These are phyloP conservation scores for Zygosaccharomyces kombuchaensis DNA, from an alignment of 805 yeast species.

Conservation along the genomic window DNA sequence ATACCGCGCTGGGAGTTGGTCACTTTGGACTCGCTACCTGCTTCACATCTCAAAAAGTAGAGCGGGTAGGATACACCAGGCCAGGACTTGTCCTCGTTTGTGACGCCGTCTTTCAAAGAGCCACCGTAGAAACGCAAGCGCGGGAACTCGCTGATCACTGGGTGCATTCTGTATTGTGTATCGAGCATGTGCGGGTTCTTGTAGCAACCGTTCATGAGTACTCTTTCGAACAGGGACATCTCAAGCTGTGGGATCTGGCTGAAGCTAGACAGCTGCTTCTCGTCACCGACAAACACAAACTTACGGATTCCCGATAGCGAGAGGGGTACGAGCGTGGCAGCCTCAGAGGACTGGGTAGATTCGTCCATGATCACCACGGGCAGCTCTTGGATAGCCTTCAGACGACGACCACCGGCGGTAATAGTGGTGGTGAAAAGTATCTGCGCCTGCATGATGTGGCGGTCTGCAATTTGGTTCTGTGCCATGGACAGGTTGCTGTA, in stretches of 20 bases:
- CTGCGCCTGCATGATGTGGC: constrained; percentile 57
- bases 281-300: constrained; percentile 72
- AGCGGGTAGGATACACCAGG: constrained; percentile 52
- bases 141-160: constrained; percentile 56
- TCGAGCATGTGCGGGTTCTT: constrained; percentile 62
- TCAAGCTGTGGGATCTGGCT: constrained; percentile 64
- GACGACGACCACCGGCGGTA: constrained; percentile 62
- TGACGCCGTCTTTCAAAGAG: constrained; percentile 53
- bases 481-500: constrained; percentile 48
- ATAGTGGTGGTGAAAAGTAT: constrained; percentile 71
- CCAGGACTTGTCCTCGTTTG: constrained; percentile 45
- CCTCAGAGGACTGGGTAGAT: constrained; percentile 73
- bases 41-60: constrained; percentile 56
- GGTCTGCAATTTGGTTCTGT: constrained; percentile 43
- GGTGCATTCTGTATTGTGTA: constrained; percentile 68
- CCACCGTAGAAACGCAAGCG: constrained; percentile 48
- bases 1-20: constrained; percentile 39
- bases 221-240: constrained; percentile 65
- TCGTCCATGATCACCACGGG: constrained; percentile 78
- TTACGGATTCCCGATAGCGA: constrained; percentile 63
- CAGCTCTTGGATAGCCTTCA: constrained; percentile 49
- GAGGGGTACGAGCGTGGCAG: constrained; percentile 64
- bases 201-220: constrained; percentile 57
- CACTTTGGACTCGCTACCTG: constrained; percentile 45
- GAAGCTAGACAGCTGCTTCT: constrained; percentile 68